Percentiles rank a stretch among this genome's conserved stretches.
Conservation (phyloP, 768 basidiomycete genomes). For the Russula sp. region DNA sequence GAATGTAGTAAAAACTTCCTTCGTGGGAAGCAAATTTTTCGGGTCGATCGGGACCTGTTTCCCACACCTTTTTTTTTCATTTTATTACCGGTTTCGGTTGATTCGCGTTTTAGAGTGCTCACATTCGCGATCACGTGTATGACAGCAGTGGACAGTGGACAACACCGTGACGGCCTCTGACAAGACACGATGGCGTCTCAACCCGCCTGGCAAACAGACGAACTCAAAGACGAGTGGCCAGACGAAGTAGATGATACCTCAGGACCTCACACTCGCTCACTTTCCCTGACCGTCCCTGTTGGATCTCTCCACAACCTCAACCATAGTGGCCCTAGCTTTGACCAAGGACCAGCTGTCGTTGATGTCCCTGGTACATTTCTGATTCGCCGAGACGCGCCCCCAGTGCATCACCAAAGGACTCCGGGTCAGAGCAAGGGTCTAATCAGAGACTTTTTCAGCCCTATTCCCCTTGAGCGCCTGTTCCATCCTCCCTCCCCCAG, state of each 20-base stretch:
- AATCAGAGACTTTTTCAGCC: constrained; percentile 83
- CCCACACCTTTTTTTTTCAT: too few relatives aligned
- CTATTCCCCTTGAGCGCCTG: constrained; percentile 82
- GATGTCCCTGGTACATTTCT: constrained; percentile 63
- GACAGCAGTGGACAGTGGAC: too few relatives aligned
- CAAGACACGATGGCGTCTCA: constrained; percentile 8
- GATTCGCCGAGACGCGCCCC: constrained; percentile 60
- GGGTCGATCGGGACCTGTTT: too few relatives aligned
- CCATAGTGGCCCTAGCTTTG: constrained; percentile 31
- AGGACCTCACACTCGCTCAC: constrained; percentile 29
- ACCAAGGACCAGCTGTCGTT: constrained; percentile 27
- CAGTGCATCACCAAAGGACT: constrained; percentile 57
- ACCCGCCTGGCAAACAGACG: constrained; percentile 85
- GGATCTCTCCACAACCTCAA: constrained; percentile 34
- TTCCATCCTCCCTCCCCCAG: constrained; percentile 89
- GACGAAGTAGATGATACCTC: constrained; percentile 48
- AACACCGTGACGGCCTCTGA: background rate
- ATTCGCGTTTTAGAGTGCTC: too few relatives aligned
- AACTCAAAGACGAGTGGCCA: constrained; percentile 89
- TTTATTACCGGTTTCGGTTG: too few relatives aligned
- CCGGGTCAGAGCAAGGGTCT: constrained; percentile 56
- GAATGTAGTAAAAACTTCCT: too few relatives aligned
- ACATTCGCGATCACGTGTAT: constrained; percentile 16
- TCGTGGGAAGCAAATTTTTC: too few relatives aligned
- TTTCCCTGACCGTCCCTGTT: constrained; percentile 43